phyloP scores from a whole-genome alignment of 2,329 filamentous ascomycete genomes.

The Microcyclosporella mali region DNA sequence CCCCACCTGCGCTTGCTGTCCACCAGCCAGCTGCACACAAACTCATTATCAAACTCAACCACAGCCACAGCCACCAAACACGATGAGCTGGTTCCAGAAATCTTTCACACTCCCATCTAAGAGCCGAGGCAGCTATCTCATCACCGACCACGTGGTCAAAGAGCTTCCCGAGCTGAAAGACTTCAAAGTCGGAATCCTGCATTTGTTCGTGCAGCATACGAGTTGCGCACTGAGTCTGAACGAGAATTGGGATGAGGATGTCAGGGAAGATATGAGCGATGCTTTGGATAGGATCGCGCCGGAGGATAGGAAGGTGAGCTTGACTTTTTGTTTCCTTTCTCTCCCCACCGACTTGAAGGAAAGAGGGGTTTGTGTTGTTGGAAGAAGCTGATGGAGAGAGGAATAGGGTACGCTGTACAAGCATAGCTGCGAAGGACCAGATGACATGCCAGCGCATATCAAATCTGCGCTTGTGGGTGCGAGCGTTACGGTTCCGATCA shows the following conservation, averaged over 20 bases:
- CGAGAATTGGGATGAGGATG: conserved; percentile 82
- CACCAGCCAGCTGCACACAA: conserved; percentile 25
- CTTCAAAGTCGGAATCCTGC: conserved; percentile 80
- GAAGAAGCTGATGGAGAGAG: too few relatives aligned
- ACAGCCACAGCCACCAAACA: conserved; percentile 13
- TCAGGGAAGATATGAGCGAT: conserved; percentile 81
- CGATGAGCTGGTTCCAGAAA: conserved; percentile 72
- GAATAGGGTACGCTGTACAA: conserved; percentile 59
- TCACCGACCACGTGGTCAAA: conserved; percentile 68
- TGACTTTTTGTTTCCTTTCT: too few relatives aligned
- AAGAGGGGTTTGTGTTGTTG: too few relatives aligned
- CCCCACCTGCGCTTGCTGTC: conserved; percentile 30
- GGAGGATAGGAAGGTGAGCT: conserved; percentile 52
- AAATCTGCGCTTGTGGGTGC: conserved; percentile 86
- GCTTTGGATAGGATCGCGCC: conserved; percentile 86
- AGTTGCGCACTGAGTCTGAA: conserved; percentile 85
- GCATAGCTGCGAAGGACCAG: conserved; percentile 76
- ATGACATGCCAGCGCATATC: conserved; percentile 98
- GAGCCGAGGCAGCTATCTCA: conserved; percentile 78
- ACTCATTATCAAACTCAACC: conserved; percentile 16
- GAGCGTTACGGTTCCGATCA: conserved; percentile 85
- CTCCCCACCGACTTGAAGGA: too few relatives aligned
- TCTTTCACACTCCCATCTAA: conserved; percentile 70
- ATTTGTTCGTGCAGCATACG: conserved; percentile 94
- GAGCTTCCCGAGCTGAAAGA: conserved; percentile 70